Evolutionary conservation across 176 grass and related monocot genomes (phyloP), one percentile per base, ranked within the genome.

Genomic region (Alopecurus myosuroides): DNA sequence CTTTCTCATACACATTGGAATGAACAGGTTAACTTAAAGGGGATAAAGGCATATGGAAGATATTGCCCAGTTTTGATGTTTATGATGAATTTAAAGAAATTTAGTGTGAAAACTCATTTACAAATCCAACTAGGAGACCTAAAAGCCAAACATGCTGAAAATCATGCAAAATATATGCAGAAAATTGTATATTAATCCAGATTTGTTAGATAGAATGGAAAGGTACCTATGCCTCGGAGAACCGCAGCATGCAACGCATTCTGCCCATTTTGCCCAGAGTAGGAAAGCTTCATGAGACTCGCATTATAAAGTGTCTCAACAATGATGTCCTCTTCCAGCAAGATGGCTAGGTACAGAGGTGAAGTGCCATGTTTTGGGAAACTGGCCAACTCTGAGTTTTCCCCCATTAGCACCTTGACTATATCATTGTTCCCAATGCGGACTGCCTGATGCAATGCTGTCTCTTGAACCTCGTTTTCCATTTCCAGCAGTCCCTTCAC

Each of bases 191-290:
- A 18, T 45, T 45, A 53, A 53, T 53, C 51, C 19, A 22, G 18
- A 67, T 67, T 36, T n/a, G 22, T 8, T 39, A 36, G 34, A 39
- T 45, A 12, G 44, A 45, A 45, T 14, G 44, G 44, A 45, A 45
- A 45, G 34, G 10, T 58, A 39, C 13, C 65, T 68, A 14, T 67
- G 64, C 78, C 42, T 80, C 7, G 29, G 0, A 67, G 40, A n/a
- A 50, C 78, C 1, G 78, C 78, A 35, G 42, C 78, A 35, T 80
- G 78, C 42, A 80, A 25, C 0, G 42, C 78, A 50, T 80, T 80
- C 42, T 79, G 56, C 6, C 42, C 78, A 35, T 67, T 49, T 17
- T 30, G 9, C 8, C 78, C 78, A 4, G 15, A 48, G 12, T 80
- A 80, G 3, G 78, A 80, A 49, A 80, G 18, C 11, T 35, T 29